Percentiles rank a stretch among this genome's conserved stretches.
Evolutionary conservation across 805 yeast genomes (phyloP).

Genomic region (Metschnikowia continentalis): DNA sequence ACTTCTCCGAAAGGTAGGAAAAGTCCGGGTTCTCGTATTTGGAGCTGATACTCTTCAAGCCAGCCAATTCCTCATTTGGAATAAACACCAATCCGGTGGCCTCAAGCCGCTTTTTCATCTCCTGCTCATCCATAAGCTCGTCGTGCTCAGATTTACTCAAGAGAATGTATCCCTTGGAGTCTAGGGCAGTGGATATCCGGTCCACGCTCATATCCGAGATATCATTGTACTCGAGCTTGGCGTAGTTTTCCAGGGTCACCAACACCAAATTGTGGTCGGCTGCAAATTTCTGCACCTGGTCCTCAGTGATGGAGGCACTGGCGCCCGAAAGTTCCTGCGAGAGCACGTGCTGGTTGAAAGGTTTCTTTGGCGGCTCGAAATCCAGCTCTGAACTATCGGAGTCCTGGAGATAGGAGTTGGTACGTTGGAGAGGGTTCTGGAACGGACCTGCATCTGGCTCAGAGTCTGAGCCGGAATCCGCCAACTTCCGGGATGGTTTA

Average conservation of each 20-base stretch:
- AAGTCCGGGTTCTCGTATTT: constrained; percentile 21
- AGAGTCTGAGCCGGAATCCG: constrained; percentile 12
- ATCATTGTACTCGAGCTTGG: constrained; percentile 26
- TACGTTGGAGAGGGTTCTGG: constrained; percentile 9
- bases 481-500: constrained; percentile 17
- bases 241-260: constrained; percentile 30
- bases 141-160: constrained; percentile 26
- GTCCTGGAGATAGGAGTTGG: constrained; percentile 24
- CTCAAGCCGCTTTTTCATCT: constrained; percentile 29
- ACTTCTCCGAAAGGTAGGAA: constrained; percentile 20
- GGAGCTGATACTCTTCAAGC: constrained; percentile 11
- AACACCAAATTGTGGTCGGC: constrained; percentile 28
- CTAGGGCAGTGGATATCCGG: constrained; percentile 20
- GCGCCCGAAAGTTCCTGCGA: constrained; percentile 17
- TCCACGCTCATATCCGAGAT: constrained; percentile 22
- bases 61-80: constrained; percentile 21
- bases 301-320: constrained; percentile 13
- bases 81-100: constrained; percentile 32
- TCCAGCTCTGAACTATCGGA: constrained; percentile 29
- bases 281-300: constrained; percentile 33
- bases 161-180: constrained; percentile 26
- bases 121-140: constrained; percentile 27
- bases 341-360: constrained; percentile 13
- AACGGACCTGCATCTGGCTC: constrained; percentile 9
- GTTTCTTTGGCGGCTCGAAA: constrained; percentile 9